Conservation (phyloP, 2,329 filamentous ascomycete genomes). For the Pyricularia grisea region DNA sequence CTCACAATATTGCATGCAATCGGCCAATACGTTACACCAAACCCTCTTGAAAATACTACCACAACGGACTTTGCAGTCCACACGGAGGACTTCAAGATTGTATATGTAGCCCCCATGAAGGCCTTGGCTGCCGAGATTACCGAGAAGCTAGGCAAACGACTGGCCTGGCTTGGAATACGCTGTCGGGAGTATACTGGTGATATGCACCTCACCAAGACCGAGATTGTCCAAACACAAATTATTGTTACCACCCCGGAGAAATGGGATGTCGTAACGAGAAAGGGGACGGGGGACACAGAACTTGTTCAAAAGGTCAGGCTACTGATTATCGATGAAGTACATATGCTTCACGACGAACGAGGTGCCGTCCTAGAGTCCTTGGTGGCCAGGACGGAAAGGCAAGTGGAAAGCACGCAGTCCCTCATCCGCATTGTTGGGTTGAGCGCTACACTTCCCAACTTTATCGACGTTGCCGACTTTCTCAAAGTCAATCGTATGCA, state of each 20-base stretch:
- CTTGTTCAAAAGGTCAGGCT: conserved; percentile 94
- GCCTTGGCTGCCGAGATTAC: conserved; percentile 94
- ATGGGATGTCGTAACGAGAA: conserved; percentile 97
- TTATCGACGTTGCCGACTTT: conserved; percentile 93
- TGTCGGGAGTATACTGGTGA: conserved; percentile 94
- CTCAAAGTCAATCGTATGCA: conserved; percentile 89
- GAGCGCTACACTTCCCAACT: conserved; percentile 93
- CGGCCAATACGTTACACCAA: conserved; percentile 74
- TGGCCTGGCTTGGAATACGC: conserved; percentile 88
- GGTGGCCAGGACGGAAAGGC: conserved; percentile 86
- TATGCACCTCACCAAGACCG: conserved; percentile 96
- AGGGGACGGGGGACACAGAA: conserved; percentile 94
- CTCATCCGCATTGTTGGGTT: conserved; percentile 93
- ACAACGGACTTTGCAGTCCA: conserved; percentile 75
- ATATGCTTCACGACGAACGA: conserved; percentile 98
- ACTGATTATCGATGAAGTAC: conserved; percentile 96
- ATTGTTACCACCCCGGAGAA: conserved; percentile 99
- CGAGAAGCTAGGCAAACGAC: conserved; percentile 81
- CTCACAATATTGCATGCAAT: conserved; percentile 88
- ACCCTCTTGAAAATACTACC: conserved; percentile 63
- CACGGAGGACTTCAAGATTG: conserved; percentile 88
- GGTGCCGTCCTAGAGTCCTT: conserved; percentile 93
- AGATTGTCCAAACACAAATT: conserved; percentile 93
- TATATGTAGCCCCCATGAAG: conserved; percentile 99
- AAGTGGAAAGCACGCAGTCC: conserved; percentile 96